A percentile compares a stretch with the other conserved stretches of the same genome.
These are phyloP conservation scores for Croton laevigatus DNA, from an alignment of 441 rosid species.

Conservation along the genomic window DNA sequence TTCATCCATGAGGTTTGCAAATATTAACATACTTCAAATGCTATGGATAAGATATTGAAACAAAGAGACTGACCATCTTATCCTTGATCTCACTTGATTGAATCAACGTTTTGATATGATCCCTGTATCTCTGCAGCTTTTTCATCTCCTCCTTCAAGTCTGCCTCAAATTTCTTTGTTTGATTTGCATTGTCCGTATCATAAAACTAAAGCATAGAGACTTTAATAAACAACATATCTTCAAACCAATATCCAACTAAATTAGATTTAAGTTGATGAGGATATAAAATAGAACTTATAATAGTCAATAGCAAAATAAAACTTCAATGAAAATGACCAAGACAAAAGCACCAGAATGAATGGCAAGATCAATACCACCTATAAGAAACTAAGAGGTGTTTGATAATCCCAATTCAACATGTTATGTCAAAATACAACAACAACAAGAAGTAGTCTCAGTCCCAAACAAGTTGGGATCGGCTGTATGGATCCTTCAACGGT, in stretches of 20 bases:
- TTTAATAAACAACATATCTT: neutral
- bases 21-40: neutral
- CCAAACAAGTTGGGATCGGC: too few species aligned
- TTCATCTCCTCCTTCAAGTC: constrained; percentile 99
- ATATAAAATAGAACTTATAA: neutral
- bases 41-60: constrained; percentile 1
- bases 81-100: constrained; percentile 99
- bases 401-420: neutral
- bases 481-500: too few species aligned
- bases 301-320: neutral
- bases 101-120: constrained; percentile 99
- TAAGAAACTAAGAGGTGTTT: neutral
- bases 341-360: neutral
- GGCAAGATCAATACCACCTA: neutral
- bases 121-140: constrained; percentile 97
- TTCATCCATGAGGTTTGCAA: neutral
- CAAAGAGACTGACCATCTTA: constrained; percentile 64
- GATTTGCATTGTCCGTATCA: constrained; percentile 96
- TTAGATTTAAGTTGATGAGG: neutral
- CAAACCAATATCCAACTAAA: neutral
- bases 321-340: neutral
- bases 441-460: too few species aligned
- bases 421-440: neutral
- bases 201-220: constrained; percentile 32
- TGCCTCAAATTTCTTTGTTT: constrained; percentile 98